Percentiles rank a stretch among this genome's conserved stretches.
These are phyloP conservation scores for Nannochloropsis oceanica DNA, from an alignment of 108 stramenopile species.

Conservation along the genomic window DNA sequence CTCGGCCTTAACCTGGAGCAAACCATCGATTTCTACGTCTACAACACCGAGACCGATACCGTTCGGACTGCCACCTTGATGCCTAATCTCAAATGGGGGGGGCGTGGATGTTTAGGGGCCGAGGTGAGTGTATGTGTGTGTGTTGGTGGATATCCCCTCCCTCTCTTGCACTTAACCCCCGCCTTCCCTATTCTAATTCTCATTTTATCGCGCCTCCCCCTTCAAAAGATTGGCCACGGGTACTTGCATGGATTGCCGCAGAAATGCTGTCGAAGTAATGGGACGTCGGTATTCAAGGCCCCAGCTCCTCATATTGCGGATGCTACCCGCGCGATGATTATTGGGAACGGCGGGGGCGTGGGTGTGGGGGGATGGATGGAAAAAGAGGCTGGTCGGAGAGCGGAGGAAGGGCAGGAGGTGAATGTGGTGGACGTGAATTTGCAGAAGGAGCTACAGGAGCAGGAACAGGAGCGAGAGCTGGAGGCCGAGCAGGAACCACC, in stretches of 20 bases:
- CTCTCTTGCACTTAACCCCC: too few species aligned
- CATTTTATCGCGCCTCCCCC: too few species aligned
- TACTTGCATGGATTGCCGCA: constrained; percentile 73
- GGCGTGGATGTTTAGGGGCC: constrained; percentile 67
- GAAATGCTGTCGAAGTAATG: neutral
- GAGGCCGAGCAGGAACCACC: too few species aligned
- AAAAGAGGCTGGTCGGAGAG: neutral
- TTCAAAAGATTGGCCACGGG: constrained; percentile 45
- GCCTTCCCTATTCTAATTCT: too few species aligned
- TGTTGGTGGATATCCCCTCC: too few species aligned
- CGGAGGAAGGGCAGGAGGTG: neutral
- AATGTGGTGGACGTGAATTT: neutral
- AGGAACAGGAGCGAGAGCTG: too few species aligned
- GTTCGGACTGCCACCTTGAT: constrained; percentile 71
- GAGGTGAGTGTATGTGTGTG: constrained; percentile 36
- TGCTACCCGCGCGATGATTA: neutral
- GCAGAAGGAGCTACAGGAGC: neutral
- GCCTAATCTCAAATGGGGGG: constrained; percentile 72
- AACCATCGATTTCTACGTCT: constrained; percentile 79
- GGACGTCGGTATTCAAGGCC: neutral
- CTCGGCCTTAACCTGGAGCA: constrained; percentile 50
- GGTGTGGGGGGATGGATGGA: neutral
- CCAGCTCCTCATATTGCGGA: neutral
- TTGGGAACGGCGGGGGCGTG: neutral
- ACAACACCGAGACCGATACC: constrained; percentile 67